A percentile compares a stretch with the other conserved stretches of the same genome.
Evolutionary conservation across 768 basidiomycete genomes (phyloP).

Genomic region (Flagelloscypha sp.): DNA sequence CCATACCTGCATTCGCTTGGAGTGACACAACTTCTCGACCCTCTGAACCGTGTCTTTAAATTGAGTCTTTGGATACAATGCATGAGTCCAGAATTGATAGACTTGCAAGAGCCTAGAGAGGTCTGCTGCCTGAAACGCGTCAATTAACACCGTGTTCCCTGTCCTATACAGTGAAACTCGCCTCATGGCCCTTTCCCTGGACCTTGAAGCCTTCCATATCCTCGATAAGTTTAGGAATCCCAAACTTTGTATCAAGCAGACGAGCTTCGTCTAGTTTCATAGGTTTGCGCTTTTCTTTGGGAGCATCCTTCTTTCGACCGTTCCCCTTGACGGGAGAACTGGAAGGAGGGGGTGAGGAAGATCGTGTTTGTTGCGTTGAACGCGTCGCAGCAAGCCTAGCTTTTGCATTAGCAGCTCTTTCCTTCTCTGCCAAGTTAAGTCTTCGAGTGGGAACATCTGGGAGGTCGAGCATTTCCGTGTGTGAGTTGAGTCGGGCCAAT

Average conservation of each 20-base stretch:
- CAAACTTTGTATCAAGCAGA: slow-evolving; percentile 60
- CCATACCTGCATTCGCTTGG: slow-evolving; percentile 77
- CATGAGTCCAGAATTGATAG: slow-evolving; percentile 95
- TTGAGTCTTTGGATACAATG: slow-evolving; percentile 80
- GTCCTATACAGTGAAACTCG: slow-evolving; percentile 21
- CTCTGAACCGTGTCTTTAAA: slow-evolving; percentile 81
- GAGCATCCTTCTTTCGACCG: slow-evolving; percentile 18
- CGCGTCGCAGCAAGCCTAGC: no score
- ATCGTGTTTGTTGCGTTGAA: no score
- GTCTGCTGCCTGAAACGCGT: slow-evolving; percentile 54
- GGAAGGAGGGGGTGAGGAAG: no score
- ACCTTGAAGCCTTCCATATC: slow-evolving; percentile 71
- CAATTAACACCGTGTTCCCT: slow-evolving; percentile 1
- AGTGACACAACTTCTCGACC: slow-evolving; percentile 85
- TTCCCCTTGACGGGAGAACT: no score
- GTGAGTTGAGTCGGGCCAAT: no score
- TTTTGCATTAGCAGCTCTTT: no score
- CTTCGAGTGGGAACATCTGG: no score
- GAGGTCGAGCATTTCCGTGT: no score
- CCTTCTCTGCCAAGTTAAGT: no score
- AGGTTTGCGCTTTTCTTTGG: slow-evolving; percentile 42
- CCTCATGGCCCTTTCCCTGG: slow-evolving; percentile 91
- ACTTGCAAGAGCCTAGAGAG: slow-evolving; percentile 70
- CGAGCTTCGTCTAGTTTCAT: slow-evolving; percentile 68
- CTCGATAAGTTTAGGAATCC: slow-evolving; percentile 74